Conservation (phyloP, 345 rosid genomes). For the Punica granatum region DNA sequence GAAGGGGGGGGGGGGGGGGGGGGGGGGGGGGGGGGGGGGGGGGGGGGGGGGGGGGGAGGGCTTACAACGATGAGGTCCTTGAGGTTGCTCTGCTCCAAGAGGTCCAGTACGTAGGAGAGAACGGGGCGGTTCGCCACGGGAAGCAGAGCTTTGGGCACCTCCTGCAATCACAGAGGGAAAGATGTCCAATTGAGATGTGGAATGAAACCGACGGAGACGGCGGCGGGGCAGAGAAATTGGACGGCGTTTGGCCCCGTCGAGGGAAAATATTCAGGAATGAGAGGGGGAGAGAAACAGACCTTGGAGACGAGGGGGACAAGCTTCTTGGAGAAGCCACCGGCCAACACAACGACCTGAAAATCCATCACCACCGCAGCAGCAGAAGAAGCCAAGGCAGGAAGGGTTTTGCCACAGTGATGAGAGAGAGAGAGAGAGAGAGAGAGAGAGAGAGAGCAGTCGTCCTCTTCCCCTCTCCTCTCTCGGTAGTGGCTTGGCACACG, state of each 20-base stretch:
- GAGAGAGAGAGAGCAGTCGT: not conserved
- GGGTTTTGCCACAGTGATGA: not conserved
- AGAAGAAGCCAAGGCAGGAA: not conserved
- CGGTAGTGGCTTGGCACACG: too few species aligned
- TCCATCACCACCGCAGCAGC: conserved; percentile 38
- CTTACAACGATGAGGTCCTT: conserved; percentile 88
- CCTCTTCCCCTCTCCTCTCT: not conserved
- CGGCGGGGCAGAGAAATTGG: not conserved
- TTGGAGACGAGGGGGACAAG: conserved; percentile 79
- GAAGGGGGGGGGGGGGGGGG: too few species aligned
- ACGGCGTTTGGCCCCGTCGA: not conserved
- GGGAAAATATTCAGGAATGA: not conserved
- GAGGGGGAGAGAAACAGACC: conserved; percentile 32
- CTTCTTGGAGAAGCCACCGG: conserved; percentile 75
- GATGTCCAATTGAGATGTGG: not conserved
- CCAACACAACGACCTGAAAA: conserved; percentile 86
- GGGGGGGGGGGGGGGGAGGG: too few species aligned
- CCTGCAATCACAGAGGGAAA: conserved; percentile 34
- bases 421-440: not conserved
- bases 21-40: too few species aligned
- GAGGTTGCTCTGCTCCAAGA: conserved; percentile 63
- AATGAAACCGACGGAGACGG: not conserved
- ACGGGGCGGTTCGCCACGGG: conserved; percentile 95
- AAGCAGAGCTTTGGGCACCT: conserved; percentile 82
- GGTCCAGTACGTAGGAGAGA: conserved; percentile 75